phyloP scores from a whole-genome alignment of 371 early-diverging fungal genomes.

The Zancudomyces culisetae region DNA sequence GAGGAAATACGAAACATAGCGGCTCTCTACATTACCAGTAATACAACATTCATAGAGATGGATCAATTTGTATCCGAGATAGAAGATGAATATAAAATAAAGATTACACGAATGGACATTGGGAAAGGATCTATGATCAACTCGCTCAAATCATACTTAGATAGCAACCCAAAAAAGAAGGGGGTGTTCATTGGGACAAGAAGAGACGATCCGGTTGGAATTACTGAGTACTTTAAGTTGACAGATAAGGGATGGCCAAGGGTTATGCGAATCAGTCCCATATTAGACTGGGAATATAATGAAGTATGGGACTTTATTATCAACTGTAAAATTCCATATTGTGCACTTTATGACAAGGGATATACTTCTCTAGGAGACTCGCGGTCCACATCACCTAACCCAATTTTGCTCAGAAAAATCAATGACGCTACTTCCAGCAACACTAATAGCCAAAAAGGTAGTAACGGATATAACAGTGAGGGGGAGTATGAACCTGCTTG shows the following conservation, averaged over 20 bases:
- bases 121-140: conserved; percentile 59
- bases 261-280: conserved; percentile 81
- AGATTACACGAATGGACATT: no score
- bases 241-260: conserved; percentile 84
- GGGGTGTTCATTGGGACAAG: conserved; percentile 84
- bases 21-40: conserved; percentile 54
- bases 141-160: conserved; percentile 49
- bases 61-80: conserved; percentile 66
- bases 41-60: conserved; percentile 67
- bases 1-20: no score
- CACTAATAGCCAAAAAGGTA: no score
- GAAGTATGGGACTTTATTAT: conserved; percentile 70
- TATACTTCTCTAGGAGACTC: conserved; percentile 89
- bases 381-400: conserved; percentile 72
- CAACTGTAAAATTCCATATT: conserved; percentile 56
- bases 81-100: conserved; percentile 35
- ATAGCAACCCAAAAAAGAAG: conserved; percentile 32
- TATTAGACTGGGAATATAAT: conserved; percentile 75
- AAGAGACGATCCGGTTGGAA: conserved; percentile 75
- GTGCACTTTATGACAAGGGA: conserved; percentile 77
- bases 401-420: no score
- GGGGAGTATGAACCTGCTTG: no score
- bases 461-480: no score
- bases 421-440: no score
- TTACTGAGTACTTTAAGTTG: conserved; percentile 40